phyloP scores from a whole-genome alignment of 1,284 basidiomycete genomes.

The Apiotrichum brassicae region DNA sequence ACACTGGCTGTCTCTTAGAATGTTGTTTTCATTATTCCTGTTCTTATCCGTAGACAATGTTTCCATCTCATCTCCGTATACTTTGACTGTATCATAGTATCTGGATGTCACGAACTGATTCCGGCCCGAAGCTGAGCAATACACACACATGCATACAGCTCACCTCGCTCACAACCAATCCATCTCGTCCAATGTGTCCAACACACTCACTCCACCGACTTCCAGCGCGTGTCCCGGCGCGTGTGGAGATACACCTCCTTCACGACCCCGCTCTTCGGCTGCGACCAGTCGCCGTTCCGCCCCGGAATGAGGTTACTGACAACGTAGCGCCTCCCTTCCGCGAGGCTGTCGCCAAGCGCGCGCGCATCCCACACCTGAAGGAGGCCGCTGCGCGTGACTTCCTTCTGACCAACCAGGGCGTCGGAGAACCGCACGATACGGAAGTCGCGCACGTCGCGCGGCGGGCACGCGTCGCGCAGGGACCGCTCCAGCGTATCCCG shows the following conservation, averaged over 20 bases:
- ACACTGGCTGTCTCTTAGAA: no score
- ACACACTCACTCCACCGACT: conserved; percentile 8
- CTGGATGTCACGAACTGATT: no score
- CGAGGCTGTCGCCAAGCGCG: conserved; percentile 55
- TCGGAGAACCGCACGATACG: conserved; percentile 71
- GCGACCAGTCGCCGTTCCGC: conserved; percentile 58
- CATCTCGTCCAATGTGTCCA: no score
- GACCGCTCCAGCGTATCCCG: conserved; percentile 62
- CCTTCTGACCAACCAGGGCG: conserved; percentile 53
- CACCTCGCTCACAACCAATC: no score
- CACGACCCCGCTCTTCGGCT: conserved; percentile 37
- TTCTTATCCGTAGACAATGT: no score
- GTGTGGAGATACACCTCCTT: conserved; percentile 62
- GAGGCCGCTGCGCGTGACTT: conserved; percentile 58
- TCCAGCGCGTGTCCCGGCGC: conserved; percentile 58
- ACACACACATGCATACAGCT: no score
- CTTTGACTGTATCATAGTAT: no score
- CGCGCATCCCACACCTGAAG: conserved; percentile 79
- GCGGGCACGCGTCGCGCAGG: conserved; percentile 66
- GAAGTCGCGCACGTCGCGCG: conserved; percentile 72
- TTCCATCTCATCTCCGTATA: no score
- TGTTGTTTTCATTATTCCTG: no score
- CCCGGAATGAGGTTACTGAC: conserved; percentile 59
- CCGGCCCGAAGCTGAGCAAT: no score
- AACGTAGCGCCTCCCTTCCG: conserved; percentile 62